Evolutionary conservation across 306 rosid genomes (phyloP).

Genomic region (Luffa aegyptiaca): DNA sequence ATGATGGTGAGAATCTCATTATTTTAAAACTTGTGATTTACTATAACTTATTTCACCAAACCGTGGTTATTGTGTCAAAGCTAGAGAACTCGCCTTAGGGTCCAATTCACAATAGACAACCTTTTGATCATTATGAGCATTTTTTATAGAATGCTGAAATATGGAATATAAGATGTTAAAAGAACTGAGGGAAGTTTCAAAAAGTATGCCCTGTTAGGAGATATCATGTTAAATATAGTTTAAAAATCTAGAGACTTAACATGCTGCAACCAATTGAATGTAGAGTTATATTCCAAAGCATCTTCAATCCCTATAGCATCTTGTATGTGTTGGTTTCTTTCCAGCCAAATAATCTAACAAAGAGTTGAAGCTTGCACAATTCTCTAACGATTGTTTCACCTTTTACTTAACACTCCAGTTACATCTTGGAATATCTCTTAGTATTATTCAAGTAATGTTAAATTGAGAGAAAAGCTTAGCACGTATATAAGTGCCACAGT

Average conservation of each 20-base stretch:
- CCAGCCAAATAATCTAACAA: background rate
- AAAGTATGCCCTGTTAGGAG: background rate
- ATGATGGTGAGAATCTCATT: constrained; percentile 62
- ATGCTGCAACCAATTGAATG: background rate
- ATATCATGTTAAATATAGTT: background rate
- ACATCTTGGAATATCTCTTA: background rate
- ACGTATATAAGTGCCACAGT: background rate
- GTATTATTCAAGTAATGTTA: background rate
- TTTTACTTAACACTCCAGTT: background rate
- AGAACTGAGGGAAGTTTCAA: background rate
- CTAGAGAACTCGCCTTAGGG: background rate
- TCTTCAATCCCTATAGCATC: background rate
- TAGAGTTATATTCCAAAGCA: background rate
- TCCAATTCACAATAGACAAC: background rate
- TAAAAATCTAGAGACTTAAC: background rate
- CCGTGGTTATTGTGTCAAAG: background rate
- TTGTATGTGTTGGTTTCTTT: background rate
- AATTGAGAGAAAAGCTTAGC: background rate
- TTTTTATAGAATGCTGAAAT: background rate
- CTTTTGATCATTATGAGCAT: background rate
- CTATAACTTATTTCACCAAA: background rate
- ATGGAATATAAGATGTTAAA: background rate
- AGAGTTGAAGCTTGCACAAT: background rate
- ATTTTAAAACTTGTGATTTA: background rate
- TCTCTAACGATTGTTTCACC: background rate